Evolutionary conservation across 2,329 filamentous ascomycete genomes (phyloP).

Genomic region (Epichloe aotearoae): DNA sequence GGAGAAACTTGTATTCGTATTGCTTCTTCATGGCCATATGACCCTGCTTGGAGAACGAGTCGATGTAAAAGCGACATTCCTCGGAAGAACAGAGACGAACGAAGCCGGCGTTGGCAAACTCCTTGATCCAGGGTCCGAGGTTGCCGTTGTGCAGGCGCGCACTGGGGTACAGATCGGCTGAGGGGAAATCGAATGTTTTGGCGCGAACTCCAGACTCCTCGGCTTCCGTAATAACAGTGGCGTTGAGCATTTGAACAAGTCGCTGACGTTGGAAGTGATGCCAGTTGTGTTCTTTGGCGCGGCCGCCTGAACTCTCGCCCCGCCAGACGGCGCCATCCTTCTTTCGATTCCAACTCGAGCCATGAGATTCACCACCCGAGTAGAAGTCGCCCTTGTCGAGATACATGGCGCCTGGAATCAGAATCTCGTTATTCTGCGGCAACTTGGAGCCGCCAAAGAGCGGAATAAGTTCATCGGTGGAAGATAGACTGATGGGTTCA

Average conservation of each 20-base stretch:
- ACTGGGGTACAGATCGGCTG: constrained; percentile 28
- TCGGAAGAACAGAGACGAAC: constrained; percentile 24
- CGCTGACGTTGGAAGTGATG: constrained; percentile 58
- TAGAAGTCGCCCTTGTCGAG: constrained; percentile 45
- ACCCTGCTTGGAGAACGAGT: constrained; percentile 20
- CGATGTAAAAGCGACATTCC: constrained; percentile 26
- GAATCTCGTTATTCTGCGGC: constrained; percentile 48
- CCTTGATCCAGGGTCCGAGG: constrained; percentile 28
- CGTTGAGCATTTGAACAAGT: constrained; percentile 56
- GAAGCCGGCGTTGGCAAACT: constrained; percentile 31
- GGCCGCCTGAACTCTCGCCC: constrained; percentile 50
- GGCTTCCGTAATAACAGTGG: constrained; percentile 37
- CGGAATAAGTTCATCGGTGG: constrained; percentile 42
- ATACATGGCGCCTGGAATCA: constrained; percentile 54
- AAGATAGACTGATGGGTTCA: constrained; percentile 36
- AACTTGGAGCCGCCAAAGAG: constrained; percentile 51
- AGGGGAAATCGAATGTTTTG: constrained; percentile 36
- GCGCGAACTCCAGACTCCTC: constrained; percentile 28
- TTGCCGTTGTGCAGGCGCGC: constrained; percentile 17
- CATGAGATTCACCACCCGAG: constrained; percentile 40
- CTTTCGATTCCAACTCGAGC: constrained; percentile 46
- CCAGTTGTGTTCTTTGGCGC: constrained; percentile 43
- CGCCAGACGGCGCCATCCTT: constrained; percentile 46
- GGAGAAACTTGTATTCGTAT: constrained; percentile 49
- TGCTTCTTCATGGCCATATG: constrained; percentile 32